Evolutionary conservation across 176 grass and related monocot genomes (phyloP), one percentile per base, ranked within the genome.

Genomic region (Eragrostis curvula): DNA sequence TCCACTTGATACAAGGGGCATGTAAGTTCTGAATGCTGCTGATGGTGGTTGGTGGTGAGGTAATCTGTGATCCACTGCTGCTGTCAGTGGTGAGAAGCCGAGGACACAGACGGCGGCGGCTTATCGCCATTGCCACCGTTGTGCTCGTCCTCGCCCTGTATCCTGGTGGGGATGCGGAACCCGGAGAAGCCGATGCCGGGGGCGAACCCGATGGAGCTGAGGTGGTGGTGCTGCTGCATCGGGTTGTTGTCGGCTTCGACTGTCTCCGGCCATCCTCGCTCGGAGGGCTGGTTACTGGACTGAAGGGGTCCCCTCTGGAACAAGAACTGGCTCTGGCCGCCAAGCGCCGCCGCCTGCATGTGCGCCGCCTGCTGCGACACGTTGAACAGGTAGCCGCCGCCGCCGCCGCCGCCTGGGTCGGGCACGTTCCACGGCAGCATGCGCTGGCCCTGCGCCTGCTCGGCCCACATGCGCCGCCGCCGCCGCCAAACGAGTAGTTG

Each of bases 261-360:
- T 74, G 78, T 28, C 75, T 98, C 95, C 86, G 88, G 90, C 95
- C 95, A 98, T 87, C 90, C 84, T 77, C 88, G 90, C 36, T 92
- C 86, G 84, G 88, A 90, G 84, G 92, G 89, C 87, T 91, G 87
- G 90, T 93, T 95, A 98, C 92, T 98, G 95, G 95, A 98, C 95
- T 98, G 95, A 98, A 98, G 95, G 95, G 95, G 88, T 89, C 88
- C 95, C 95, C 92, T 95, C 92, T 89, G 92, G 85, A 91, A 82
- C 62, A 91, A 97, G 86, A 95, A 85, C 86, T 91, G 95, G 90
- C 75, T 81, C 44, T 89, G 90, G 59, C 81, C 86, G 55, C 84
- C 82, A 13, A 92, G 72, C 71, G 91, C 88, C 55, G 80, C 77
- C 44, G 89, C 73, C 69, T 94, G 91, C 94, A 89, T 91, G 81